Evolutionary conservation across 1,139 yeast species (phyloP).

Genomic region (Ashbya aceris): DNA sequence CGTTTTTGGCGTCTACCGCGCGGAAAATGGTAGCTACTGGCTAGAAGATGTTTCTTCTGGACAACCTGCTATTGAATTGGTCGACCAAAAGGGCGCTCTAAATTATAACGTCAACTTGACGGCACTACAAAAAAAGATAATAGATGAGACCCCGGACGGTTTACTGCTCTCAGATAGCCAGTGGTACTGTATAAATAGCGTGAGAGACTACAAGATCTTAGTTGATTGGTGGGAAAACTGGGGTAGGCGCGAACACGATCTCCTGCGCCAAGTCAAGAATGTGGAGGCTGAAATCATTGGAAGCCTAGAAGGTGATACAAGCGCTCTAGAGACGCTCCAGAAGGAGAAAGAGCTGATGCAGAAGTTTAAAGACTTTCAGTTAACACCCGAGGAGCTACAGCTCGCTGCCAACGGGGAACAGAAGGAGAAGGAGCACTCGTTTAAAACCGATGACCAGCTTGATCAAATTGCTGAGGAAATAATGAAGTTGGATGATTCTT

Average conservation of each 20-base stretch:
- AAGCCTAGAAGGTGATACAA: not conserved
- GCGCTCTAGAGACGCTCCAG: slow-evolving; percentile 33
- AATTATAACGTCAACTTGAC: slow-evolving; percentile 28
- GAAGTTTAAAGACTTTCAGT: slow-evolving; percentile 6
- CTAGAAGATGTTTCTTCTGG: slow-evolving; percentile 14
- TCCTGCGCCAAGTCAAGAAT: slow-evolving; percentile 52
- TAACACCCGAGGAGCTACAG: slow-evolving; percentile 29
- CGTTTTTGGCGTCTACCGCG: slow-evolving; percentile 16
- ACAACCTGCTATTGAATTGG: slow-evolving; percentile 19
- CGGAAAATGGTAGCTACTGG: slow-evolving; percentile 16
- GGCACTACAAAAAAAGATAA: slow-evolving; percentile 50
- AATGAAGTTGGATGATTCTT: slow-evolving; percentile 26
- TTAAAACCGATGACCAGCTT: slow-evolving; percentile 25
- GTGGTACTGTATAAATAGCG: slow-evolving; percentile 57
- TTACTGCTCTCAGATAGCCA: slow-evolving; percentile 48
- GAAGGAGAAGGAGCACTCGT: slow-evolving; percentile 14
- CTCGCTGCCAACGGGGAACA: slow-evolving; percentile 5
- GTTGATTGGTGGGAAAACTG: slow-evolving; percentile 61
- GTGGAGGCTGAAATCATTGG: slow-evolving; percentile 43
- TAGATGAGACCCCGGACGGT: slow-evolving; percentile 58
- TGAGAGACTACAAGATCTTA: slow-evolving; percentile 49
- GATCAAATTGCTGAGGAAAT: slow-evolving; percentile 29
- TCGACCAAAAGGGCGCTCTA: slow-evolving; percentile 38
- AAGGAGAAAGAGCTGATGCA: slow-evolving; percentile 34
- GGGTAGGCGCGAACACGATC: slow-evolving; percentile 65